Percentiles rank a stretch among this genome's conserved stretches.
Evolutionary conservation across 345 rosid species (phyloP).

Genomic region (Cardiospermum halicacabum): DNA sequence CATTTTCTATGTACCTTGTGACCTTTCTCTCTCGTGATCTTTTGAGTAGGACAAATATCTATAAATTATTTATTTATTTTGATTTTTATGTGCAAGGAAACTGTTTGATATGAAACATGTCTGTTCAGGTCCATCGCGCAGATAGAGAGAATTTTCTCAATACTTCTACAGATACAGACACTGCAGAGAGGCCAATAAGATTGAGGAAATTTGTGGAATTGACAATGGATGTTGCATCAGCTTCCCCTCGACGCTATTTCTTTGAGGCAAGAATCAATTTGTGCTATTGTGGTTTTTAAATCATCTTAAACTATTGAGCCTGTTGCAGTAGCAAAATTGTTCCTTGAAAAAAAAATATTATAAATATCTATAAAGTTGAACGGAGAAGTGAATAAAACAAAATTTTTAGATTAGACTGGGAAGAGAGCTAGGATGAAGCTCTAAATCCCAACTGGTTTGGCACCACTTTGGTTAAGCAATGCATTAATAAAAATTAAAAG

Average conservation of each 20-base stretch:
- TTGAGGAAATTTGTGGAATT: slow-evolving; percentile 65
- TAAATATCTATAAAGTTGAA: too few species aligned
- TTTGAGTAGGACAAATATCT: not conserved
- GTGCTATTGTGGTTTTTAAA: slow-evolving; percentile 13
- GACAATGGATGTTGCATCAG: slow-evolving; percentile 94
- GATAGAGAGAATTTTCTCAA: slow-evolving; percentile 30
- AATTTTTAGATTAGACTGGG: too few species aligned
- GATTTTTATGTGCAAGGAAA: slow-evolving; percentile 1
- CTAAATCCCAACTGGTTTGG: too few species aligned
- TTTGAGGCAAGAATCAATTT: slow-evolving; percentile 70
- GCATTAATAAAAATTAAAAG: too few species aligned
- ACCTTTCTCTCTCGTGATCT: not conserved
- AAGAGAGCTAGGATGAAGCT: too few species aligned
- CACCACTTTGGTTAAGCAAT: too few species aligned
- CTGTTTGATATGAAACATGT: slow-evolving; percentile 3
- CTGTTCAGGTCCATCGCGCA: slow-evolving; percentile 55
- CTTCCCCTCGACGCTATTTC: slow-evolving; percentile 86
- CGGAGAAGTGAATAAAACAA: too few species aligned
- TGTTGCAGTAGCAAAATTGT: not conserved
- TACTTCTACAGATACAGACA: slow-evolving; percentile 20
- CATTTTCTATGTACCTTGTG: not conserved
- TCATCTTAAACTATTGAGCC: not conserved
- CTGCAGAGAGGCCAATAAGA: slow-evolving; percentile 44
- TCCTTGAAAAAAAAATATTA: too few species aligned
- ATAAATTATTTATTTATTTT: too few species aligned